Evolutionary conservation across 169 alveolate species (phyloP), one percentile per base, ranked within the genome.

Genomic region (Cryptosporidium viatorum): DNA sequence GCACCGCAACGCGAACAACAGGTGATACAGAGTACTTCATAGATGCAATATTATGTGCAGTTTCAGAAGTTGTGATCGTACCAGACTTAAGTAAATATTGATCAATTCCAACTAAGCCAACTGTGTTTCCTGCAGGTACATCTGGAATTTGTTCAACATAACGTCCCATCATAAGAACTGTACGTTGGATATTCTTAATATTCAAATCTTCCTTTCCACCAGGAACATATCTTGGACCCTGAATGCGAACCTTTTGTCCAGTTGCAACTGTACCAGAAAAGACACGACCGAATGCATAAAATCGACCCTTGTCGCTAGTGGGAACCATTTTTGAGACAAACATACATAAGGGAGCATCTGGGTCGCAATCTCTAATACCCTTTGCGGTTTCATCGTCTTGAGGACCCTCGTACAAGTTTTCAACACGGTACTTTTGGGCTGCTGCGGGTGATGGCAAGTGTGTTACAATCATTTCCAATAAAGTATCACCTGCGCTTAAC

Each of bases 251-350:
- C 93, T 97, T 97, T 91, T 95, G 97, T 75, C 98, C 99, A 31
- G 99, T 96, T n/a, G 98, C 98, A 60, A 98, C 99, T 67, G 99
- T 97, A 29, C 99, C 99, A 35, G 99, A 98, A 96, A 99, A 99
- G 67, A 99, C 99, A 89, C 99, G 97, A 48, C 99, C 99, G 96
- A 99, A 98, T 60, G 99, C 99, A 91, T 97, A 98, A 98, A 99
- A 99, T 71, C 99, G 94, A 37, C 99, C 99, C 94, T 96, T 97
- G 93, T 98, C 99, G 50, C 98, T 93, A 60, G 99, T 98, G 70
- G 99, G 99, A 60, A 98, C 99, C 99, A 99, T 98, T 94, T 98
- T 99, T 48, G 99, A 97, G 87, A 99, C 97, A 96, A 97, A 97
- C 99, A 98, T 97, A 99, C 98, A 97, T 69, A 98, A 95, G 12